Conservation (phyloP, 1,284 basidiomycete genomes). For the Puccinia hordei region DNA sequence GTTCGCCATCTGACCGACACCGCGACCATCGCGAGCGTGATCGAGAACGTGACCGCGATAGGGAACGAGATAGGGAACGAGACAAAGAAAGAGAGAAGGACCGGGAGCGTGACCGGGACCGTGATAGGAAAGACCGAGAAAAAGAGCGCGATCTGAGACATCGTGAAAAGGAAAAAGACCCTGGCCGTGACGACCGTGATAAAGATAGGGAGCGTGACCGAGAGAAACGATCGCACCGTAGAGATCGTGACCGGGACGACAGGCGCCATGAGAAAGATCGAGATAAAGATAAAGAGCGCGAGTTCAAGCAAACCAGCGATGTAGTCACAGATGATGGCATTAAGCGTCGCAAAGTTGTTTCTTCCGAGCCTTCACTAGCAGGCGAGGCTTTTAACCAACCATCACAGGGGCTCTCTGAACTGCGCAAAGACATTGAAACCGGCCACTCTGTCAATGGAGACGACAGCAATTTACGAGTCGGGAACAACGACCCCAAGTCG, state of each 20-base stretch:
- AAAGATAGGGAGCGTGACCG: slow-evolving; percentile 54
- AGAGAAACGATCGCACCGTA: slow-evolving; percentile 50
- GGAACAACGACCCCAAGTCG: slow-evolving; percentile 29
- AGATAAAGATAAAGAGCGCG: slow-evolving; percentile 37
- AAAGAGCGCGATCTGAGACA: slow-evolving; percentile 34
- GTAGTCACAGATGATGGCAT: slow-evolving; percentile 41
- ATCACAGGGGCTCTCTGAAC: slow-evolving; percentile 10
- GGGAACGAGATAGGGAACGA: slow-evolving; percentile 57
- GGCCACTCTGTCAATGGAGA: background rate
- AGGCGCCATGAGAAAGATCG: slow-evolving; percentile 38
- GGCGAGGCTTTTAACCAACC: slow-evolving; percentile 2
- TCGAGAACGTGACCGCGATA: slow-evolving; percentile 53
- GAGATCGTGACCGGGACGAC: slow-evolving; percentile 50
- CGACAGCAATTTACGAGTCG: slow-evolving; percentile 5
- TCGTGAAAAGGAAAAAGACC: slow-evolving; percentile 54
- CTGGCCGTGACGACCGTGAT: slow-evolving; percentile 52
- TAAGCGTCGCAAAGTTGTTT: slow-evolving; percentile 39
- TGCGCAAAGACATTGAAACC: slow-evolving; percentile 4
- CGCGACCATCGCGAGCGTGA: slow-evolving; percentile 55
- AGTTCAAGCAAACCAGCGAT: slow-evolving; percentile 28
- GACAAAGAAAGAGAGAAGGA: slow-evolving; percentile 55
- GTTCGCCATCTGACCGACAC: slow-evolving; percentile 52
- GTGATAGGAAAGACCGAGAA: slow-evolving; percentile 45
- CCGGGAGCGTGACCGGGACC: slow-evolving; percentile 43
- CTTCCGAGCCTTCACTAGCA: slow-evolving; percentile 22